Evolutionary conservation across 805 yeast species (phyloP), one percentile per base, ranked within the genome.

Genomic region (Geotrichum ghanense): DNA sequence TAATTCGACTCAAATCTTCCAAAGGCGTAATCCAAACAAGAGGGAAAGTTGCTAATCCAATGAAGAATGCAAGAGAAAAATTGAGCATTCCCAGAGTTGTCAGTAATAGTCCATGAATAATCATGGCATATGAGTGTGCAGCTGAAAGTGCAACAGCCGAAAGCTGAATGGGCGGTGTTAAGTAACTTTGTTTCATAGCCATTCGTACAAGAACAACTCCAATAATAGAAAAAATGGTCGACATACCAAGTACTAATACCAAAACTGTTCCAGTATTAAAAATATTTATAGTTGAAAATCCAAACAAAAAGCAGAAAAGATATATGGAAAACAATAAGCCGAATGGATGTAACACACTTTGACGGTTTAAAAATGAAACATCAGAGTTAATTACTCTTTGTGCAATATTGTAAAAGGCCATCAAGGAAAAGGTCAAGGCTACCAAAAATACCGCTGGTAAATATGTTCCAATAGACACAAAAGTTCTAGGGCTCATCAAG

Each of bases 381-480:
- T 56, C 3, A 66, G 53, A 16, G 27, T 42, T n/a, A 61, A 51
- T 31, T 10, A 31, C 37, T n/a, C 37, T 9, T 24, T 20, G 19
- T 7, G 42, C 23, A 31, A 65, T 59, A 10, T 57, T 42, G 44
- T 53, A 53, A 49, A 83, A 74, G 23, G 95, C 75, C 55, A 86
- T 77, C 16, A 88, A 50, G 0, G 85, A 78, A 69, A 75, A 88
- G 1, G 85, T 65, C 3, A 76, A 72, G 1, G 92, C 83, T 3
- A 83, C 64, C 4, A 84, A 66, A 43, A 82, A 80, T 0, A 94
- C 95, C 2, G 90, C 71, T 1, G 97, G 97, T 45, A 92, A 67
- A 60, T 90, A 92, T 17, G 94, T 86, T 3, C 95, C 97, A 52
- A 92, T 89, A 3, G 96, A 86, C 16, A 92, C 95, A 67, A 92